Conservation (phyloP, 495 filamentous ascomycete genomes). For the Elaphomyces granulatus region DNA sequence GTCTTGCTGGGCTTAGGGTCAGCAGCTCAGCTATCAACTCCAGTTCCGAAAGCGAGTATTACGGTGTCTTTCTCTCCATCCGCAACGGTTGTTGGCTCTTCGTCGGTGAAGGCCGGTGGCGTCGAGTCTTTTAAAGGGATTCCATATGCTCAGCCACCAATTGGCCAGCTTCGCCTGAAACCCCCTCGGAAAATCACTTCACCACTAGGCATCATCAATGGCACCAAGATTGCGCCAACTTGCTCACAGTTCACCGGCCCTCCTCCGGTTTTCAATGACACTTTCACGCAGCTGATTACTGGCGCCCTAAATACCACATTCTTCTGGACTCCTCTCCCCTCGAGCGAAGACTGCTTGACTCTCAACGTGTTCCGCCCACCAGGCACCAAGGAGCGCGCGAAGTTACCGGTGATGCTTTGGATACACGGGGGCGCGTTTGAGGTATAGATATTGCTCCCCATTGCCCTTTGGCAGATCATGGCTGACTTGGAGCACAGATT, state of each 20-base stretch:
- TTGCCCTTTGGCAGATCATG: too few relatives aligned
- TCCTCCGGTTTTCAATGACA: too few relatives aligned
- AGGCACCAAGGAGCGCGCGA: conserved; percentile 36
- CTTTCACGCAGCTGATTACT: too few relatives aligned
- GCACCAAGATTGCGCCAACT: conserved; percentile 30
- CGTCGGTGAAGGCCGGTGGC: conserved; percentile 7
- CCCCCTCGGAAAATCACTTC: conserved; percentile 39
- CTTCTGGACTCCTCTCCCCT: too few relatives aligned
- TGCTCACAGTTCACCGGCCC: too few relatives aligned
- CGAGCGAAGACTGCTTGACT: conserved; percentile 51
- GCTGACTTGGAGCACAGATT: too few relatives aligned
- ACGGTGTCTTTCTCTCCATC: too few relatives aligned
- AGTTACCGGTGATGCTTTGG: conserved; percentile 52
- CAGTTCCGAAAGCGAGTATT: too few relatives aligned
- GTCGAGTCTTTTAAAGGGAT: conserved; percentile 47
- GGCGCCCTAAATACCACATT: conserved; percentile 46
- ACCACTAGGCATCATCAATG: conserved; percentile 36
- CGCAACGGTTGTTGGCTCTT: conserved; percentile 38
- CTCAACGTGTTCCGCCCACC: conserved; percentile 49
- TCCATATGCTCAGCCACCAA: conserved; percentile 49
- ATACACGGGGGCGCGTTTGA: conserved; percentile 58
- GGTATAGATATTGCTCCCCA: too few relatives aligned
- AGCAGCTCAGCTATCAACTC: too few relatives aligned
- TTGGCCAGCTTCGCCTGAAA: conserved; percentile 42
- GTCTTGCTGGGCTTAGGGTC: too few relatives aligned